phyloP scores from a whole-genome alignment of 768 basidiomycete species.

The Mycena epipterygia region DNA sequence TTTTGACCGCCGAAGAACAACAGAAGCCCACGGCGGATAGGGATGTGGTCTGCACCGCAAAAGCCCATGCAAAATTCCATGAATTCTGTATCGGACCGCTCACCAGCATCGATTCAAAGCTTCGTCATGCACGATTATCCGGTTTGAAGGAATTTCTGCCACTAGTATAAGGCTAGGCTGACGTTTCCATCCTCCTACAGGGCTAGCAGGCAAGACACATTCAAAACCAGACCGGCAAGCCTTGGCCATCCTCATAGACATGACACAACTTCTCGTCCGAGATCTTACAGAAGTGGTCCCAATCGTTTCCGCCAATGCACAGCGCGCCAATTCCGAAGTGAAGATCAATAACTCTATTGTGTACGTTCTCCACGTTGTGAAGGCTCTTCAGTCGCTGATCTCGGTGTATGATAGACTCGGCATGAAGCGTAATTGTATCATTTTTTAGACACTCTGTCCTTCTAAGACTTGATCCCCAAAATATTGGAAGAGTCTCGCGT shows the following conservation, averaged over 20 bases:
- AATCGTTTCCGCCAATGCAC: constrained; percentile 9
- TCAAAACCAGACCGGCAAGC: constrained; percentile 14
- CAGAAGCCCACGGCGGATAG: neutral
- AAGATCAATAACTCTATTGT: constrained; percentile 9
- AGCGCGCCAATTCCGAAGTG: constrained; percentile 6
- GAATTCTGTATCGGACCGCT: neutral
- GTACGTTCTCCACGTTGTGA: neutral
- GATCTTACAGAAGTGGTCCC: neutral
- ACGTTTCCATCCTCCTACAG: neutral
- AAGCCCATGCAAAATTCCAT: neutral
- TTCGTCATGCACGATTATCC: too few relatives aligned
- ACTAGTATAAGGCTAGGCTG: too few relatives aligned
- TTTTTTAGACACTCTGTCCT: neutral
- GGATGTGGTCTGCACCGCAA: neutral
- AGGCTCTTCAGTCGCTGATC: neutral
- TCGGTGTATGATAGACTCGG: neutral
- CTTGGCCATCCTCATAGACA: neutral
- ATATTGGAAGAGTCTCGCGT: constrained; percentile 16
- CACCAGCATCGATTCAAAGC: too few relatives aligned
- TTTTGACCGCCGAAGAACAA: neutral
- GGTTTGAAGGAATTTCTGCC: too few relatives aligned
- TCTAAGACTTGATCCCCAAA: neutral
- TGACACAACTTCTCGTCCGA: neutral
- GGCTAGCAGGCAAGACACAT: neutral
- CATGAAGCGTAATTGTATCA: constrained; percentile 15